Evolutionary conservation across 305 asterid species (phyloP).

Genomic region (Fraxinus latifolia): DNA sequence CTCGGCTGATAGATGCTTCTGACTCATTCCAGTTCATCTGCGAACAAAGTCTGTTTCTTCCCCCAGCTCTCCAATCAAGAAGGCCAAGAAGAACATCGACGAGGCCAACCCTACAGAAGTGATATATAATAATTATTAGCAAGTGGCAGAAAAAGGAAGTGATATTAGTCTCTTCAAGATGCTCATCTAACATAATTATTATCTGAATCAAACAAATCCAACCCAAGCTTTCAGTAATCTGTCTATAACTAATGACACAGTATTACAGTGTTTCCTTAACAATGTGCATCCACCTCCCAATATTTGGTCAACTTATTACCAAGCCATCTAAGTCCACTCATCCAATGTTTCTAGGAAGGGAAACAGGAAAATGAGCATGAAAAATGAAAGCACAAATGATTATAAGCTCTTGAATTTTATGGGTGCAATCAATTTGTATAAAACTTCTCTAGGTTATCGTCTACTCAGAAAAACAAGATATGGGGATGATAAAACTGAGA

Average conservation of each 20-base stretch:
- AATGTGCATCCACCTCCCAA: neutral
- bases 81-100: conserved; percentile 97
- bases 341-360: conserved; percentile 2
- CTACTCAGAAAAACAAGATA: neutral
- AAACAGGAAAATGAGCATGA: conserved; percentile 5
- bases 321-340: neutral
- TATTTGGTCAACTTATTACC: neutral
- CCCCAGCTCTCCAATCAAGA: conserved; percentile 99
- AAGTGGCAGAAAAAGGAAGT: conserved; percentile 6
- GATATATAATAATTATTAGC: conserved; percentile 16
- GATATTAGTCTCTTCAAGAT: conserved; percentile 16
- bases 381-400: neutral
- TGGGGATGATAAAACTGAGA: neutral
- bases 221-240: neutral
- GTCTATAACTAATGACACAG: conserved; percentile 10
- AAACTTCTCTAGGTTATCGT: neutral
- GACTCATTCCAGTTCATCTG: conserved; percentile 99
- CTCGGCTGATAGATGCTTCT: conserved; percentile 94
- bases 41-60: conserved; percentile 68
- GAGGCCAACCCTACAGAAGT: conserved; percentile 80
- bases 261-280: neutral
- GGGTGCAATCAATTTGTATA: neutral
- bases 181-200: neutral
- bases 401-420: neutral
- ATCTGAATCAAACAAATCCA: conserved; percentile 10